phyloP scores from a whole-genome alignment of 116 monocot species.

The Iris pallida region DNA sequence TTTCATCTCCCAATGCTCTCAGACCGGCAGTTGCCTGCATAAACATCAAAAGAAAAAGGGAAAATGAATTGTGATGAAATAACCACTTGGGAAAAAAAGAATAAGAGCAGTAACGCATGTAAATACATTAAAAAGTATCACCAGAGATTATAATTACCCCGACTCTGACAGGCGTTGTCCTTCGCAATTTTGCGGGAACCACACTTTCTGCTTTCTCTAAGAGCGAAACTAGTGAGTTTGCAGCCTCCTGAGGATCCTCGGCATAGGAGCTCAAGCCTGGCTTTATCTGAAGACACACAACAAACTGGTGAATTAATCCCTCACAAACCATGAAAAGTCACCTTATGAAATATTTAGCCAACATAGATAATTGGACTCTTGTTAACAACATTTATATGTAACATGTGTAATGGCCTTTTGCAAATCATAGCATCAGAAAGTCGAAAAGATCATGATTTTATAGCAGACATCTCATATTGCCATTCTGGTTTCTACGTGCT shows the following conservation, averaged over 20 bases:
- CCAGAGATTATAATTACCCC: conserved; percentile 47
- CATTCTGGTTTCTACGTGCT: no score
- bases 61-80: not conserved
- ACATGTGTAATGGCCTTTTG: no score
- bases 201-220: conserved; percentile 66
- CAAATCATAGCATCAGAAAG: no score
- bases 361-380: no score
- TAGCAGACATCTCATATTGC: no score
- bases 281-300: conserved; percentile 39
- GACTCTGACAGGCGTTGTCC: conserved; percentile 76
- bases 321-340: no score
- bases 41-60: not conserved
- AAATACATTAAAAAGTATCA: not conserved
- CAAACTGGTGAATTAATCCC: no score
- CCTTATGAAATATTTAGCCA: no score
- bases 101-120: no score
- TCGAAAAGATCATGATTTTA: no score
- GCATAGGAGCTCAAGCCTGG: conserved; percentile 84
- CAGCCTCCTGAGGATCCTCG: conserved; percentile 72
- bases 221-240: conserved; percentile 65
- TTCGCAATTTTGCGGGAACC: conserved; percentile 54
- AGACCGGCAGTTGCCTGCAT: conserved; percentile 91
- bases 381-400: no score
- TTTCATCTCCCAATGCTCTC: conserved; percentile 70
- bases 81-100: no score